phyloP scores from a whole-genome alignment of 2,329 filamentous ascomycete genomes.

The Penicillium frequentans region DNA sequence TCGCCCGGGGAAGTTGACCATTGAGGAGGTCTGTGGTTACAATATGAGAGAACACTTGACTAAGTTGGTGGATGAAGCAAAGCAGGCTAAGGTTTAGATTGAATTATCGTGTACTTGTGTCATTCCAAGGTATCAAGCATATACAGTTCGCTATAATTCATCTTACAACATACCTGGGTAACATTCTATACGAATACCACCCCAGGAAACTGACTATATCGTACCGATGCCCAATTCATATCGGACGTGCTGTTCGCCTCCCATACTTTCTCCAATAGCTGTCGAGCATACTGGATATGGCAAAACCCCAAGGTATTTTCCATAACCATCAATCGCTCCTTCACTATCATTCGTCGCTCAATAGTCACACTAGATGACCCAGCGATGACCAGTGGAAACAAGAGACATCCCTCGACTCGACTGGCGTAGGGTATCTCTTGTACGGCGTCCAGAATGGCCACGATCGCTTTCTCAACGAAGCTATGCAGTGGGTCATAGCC shows the following conservation, averaged over 20 bases:
- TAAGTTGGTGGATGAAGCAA: slow-evolving; percentile 4
- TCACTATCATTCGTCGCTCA: slow-evolving; percentile 39
- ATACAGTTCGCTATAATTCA: not conserved
- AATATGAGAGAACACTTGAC: slow-evolving; percentile 22
- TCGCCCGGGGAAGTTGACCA: slow-evolving; percentile 31
- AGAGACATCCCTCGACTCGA: slow-evolving; percentile 41
- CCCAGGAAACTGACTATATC: slow-evolving; percentile 28
- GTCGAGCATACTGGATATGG: slow-evolving; percentile 44
- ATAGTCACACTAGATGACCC: slow-evolving; percentile 40
- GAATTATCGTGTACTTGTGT: not conserved
- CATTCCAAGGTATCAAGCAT: not conserved
- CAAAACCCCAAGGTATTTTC: slow-evolving; percentile 47
- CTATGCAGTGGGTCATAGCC: slow-evolving; percentile 41
- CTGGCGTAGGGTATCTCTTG: slow-evolving; percentile 46
- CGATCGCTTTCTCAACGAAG: slow-evolving; percentile 34
- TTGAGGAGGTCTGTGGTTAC: slow-evolving; percentile 36
- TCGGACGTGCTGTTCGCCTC: slow-evolving; percentile 13
- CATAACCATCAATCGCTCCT: slow-evolving; percentile 46
- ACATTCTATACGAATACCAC: slow-evolving; percentile 24
- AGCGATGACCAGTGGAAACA: slow-evolving; percentile 46
- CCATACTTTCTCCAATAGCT: slow-evolving; percentile 46
- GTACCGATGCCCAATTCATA: slow-evolving; percentile 31
- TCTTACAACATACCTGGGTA: not conserved
- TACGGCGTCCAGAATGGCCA: slow-evolving; percentile 37
- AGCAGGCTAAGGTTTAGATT: not conserved